phyloP scores from a whole-genome alignment of 495 filamentous ascomycete genomes.

The Pyrenula massariospora region DNA sequence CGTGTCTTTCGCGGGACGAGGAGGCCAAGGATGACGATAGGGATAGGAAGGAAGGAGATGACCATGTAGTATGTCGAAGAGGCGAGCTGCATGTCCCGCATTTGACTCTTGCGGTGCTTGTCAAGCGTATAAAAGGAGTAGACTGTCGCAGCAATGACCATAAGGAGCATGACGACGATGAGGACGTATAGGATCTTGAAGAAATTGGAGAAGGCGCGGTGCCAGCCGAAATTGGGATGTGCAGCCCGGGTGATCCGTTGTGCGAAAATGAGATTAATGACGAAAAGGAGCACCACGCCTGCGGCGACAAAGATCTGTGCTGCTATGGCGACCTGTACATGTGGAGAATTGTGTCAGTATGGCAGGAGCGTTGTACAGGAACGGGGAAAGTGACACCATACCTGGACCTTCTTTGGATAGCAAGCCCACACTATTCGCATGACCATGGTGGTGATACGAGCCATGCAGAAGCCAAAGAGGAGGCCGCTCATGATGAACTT shows the following conservation, averaged over 20 bases:
- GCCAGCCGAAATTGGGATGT: constrained; percentile 63
- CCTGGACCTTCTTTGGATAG: constrained; percentile 10
- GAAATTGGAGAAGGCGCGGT: constrained; percentile 25
- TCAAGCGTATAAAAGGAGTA: constrained; percentile 57
- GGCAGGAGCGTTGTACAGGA: too few species aligned
- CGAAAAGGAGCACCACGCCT: constrained; percentile 66
- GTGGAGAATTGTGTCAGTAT: too few species aligned
- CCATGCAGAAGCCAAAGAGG: constrained; percentile 70
- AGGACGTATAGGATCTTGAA: constrained; percentile 52
- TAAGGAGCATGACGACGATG: constrained; percentile 47
- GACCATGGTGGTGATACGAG: constrained; percentile 49
- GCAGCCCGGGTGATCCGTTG: constrained; percentile 66
- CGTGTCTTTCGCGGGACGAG: constrained; percentile 32
- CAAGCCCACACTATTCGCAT: constrained; percentile 47
- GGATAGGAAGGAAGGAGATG: constrained; percentile 64
- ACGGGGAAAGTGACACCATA: not conserved
- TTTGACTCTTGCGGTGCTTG: constrained; percentile 30
- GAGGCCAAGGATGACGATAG: constrained; percentile 42
- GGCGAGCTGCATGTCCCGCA: constrained; percentile 54
- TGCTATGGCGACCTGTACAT: constrained; percentile 52
- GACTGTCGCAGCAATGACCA: constrained; percentile 57
- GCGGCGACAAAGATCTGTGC: constrained; percentile 64
- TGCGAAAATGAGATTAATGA: constrained; percentile 69
- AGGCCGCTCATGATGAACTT: constrained; percentile 62
- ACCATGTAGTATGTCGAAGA: constrained; percentile 55